These are phyloP conservation scores for Bolboschoenus planiculmis DNA, from an alignment of 176 grass and related monocot genomes.

Conservation along the genomic window DNA sequence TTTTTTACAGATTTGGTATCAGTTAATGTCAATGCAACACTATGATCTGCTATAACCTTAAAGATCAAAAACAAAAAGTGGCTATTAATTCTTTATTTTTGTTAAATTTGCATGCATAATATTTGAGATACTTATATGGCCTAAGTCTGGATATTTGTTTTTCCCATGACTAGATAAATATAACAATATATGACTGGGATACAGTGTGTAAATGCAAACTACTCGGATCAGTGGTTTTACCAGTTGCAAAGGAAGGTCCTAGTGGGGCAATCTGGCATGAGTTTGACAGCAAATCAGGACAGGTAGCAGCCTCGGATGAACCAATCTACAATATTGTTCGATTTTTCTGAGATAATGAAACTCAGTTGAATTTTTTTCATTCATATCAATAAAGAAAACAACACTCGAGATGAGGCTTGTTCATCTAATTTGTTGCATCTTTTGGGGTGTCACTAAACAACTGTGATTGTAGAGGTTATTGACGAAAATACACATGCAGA, in stretches of 20 bases:
- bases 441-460: not conserved
- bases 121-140: not conserved
- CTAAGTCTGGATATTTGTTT: constrained; percentile 6
- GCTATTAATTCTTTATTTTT: not conserved
- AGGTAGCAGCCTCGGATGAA: constrained; percentile 30
- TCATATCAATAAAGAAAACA: not conserved
- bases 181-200: constrained; percentile 94
- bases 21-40: not conserved
- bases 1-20: not conserved
- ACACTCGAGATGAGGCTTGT: not conserved
- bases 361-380: not conserved
- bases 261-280: constrained; percentile 65
- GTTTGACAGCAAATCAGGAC: constrained; percentile 70
- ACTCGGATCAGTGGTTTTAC: constrained; percentile 62
- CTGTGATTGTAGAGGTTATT: not conserved
- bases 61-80: not conserved
- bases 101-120: not conserved
- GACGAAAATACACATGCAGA: not conserved
- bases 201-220: constrained; percentile 69
- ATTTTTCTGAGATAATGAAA: not conserved
- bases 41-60: not conserved
- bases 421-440: not conserved
- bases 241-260: constrained; percentile 49
- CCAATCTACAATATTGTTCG: not conserved
- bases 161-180: constrained; percentile 22